Conservation (phyloP, 2,329 filamentous ascomycete genomes). For the Aspergillus glaucus region DNA sequence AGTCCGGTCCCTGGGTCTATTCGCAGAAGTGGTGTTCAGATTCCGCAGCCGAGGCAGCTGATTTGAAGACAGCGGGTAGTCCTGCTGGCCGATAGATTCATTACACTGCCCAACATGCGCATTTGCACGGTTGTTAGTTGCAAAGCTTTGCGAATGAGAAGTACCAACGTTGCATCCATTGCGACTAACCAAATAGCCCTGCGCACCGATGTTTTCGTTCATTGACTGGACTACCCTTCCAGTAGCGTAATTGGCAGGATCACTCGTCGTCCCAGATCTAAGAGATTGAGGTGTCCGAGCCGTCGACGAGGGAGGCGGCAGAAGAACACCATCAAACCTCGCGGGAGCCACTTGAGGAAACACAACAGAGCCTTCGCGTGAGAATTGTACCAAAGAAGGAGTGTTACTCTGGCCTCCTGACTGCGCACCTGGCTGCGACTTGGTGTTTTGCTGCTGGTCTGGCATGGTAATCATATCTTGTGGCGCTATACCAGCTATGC, state of each 20-base stretch:
- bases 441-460: not conserved
- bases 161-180: not conserved
- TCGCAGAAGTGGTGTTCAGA: not conserved
- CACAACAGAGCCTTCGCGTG: slow-evolving; percentile 9
- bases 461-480: slow-evolving; percentile 17
- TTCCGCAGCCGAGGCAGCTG: not conserved
- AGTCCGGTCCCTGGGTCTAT: not conserved
- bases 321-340: slow-evolving; percentile 12
- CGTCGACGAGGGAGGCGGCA: slow-evolving; percentile 3
- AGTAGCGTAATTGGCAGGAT: not conserved
- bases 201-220: not conserved
- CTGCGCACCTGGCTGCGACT: not conserved
- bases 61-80: not conserved
- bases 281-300: not conserved
- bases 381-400: slow-evolving; percentile 14
- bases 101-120: no score
- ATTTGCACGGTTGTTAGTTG: not conserved
- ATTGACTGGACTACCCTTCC: not conserved
- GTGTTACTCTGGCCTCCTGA: not conserved
- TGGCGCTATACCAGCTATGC: slow-evolving; percentile 20
- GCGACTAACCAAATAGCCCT: not conserved
- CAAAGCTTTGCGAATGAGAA: no score
- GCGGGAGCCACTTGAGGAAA: slow-evolving; percentile 17
- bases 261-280: not conserved
- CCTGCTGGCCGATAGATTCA: not conserved